Base-by-base conservation (phyloP, 805 yeast genomes). In the Ogataea degrootiae region DNA sequence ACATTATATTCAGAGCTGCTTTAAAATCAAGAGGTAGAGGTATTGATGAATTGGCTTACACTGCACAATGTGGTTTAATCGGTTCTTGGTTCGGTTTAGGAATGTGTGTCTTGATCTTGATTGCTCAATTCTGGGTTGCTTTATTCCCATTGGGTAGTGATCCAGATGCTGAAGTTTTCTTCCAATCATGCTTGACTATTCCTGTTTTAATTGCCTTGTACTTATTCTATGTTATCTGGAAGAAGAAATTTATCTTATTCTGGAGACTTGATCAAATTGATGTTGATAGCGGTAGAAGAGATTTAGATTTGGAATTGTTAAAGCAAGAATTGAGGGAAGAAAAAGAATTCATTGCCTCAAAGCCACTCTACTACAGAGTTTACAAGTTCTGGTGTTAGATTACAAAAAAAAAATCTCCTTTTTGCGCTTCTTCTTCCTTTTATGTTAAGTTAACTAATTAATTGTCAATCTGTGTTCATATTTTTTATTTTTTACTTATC, bases 51-150 rank as follows among this genome's bases (percentile, higher is more conserved):
- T 70, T 87, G 43, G 74, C 83, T 0, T 88, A 79, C 67, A 73
- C 71, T 41, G 76, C 96, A 5, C 84, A 81, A 48, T 71, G 76
- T 37, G 96, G 96, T 56, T 66, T 82, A 31, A 68, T 62, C 55
- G 95, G 95, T 42, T 83, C 95, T 0, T 63, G 61, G 50, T 77
- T 76, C 62, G 95, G 94, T 45, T 59, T 78, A 16, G 48, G 67
- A 23, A 67, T 89, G 60, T 81, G 82, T 62, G 36, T 75, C 31
- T 63, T 84, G 47, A 82, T 87, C 52, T 71, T 89, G 50, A 69
- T 78, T 47, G 87, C 90, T 31, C 91, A 86, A 68, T 86, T 88
- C 73, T 88, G 92, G 88, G 74, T 84, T 49, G 91, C 94, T 6
- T 68, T 85, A 38, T 87, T 73, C 74, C 96, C 96, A 46, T 60